Percentiles rank a stretch among this genome's conserved stretches.
Evolutionary conservation across 768 basidiomycete species (phyloP).

Genomic region (Inosperma sp.): DNA sequence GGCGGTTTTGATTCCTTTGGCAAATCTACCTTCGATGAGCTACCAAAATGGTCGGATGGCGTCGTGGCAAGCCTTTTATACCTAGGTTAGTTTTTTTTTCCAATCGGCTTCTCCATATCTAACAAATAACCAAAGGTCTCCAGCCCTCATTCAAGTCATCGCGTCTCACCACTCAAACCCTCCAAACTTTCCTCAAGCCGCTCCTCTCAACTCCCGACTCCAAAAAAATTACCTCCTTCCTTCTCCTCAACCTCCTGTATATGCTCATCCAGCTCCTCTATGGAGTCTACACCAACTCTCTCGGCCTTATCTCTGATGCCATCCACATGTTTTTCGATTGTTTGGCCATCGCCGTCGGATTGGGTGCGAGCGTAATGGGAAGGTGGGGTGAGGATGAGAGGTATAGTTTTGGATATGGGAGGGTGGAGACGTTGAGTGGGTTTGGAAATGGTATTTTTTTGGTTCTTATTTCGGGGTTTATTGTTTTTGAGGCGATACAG

Average conservation of each 20-base stretch:
- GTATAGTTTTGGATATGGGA: constrained; percentile 95
- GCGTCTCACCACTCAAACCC: constrained; percentile 46
- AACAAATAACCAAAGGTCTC: constrained; percentile 52
- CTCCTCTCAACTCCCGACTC: constrained; percentile 91
- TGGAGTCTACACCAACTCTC: constrained; percentile 95
- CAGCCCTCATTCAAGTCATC: constrained; percentile 49
- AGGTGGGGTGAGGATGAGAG: constrained; percentile 93
- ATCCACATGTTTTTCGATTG: constrained; percentile 99
- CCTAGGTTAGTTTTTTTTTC: constrained; percentile 42
- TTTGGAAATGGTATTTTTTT: constrained; percentile 97
- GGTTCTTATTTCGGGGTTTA: constrained; percentile 93
- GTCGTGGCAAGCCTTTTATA: constrained; percentile 55
- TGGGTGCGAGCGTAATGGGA: constrained; percentile 96
- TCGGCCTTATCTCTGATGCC: constrained; percentile 96
- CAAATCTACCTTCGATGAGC: constrained; percentile 57
- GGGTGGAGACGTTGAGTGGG: constrained; percentile 95
- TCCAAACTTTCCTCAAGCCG: constrained; percentile 77
- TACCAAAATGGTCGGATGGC: constrained; percentile 54
- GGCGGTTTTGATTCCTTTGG: no score
- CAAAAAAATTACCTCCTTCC: constrained; percentile 94
- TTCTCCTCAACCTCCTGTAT: constrained; percentile 89
- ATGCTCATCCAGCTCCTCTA: constrained; percentile 98
- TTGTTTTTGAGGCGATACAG: constrained; percentile 96
- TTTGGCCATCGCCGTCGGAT: constrained; percentile 91
- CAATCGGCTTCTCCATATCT: constrained; percentile 15